Base-by-base conservation (phyloP, 2,329 filamentous ascomycete genomes). In the Colletotrichum sansevieriae region DNA sequence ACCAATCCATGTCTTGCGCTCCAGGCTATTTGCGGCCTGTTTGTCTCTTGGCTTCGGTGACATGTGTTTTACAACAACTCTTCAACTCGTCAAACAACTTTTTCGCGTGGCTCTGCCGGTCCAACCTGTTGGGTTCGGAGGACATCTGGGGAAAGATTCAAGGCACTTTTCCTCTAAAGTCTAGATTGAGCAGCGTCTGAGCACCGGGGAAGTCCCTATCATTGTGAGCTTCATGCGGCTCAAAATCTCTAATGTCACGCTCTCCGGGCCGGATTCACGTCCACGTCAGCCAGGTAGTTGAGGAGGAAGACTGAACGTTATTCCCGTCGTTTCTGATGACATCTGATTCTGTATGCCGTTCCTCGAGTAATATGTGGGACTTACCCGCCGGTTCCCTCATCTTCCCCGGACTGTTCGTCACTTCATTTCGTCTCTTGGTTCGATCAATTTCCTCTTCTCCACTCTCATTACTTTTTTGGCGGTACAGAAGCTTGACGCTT, bases 401-500 rank as follows among this genome's bases (percentile, higher is more conserved):
- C 25, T 61, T 44, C 62, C 62, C 55, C 41, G 9, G 49, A 60
- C 47, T 11, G 41, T 55, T 60, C 22, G 49, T 56, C 62, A 65
- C 18, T 47, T 60, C 54, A 41, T 60, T 18, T 54, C 47, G 46
- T 41, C 55, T 55, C 41, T 7, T 12, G 11, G 13, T 18, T 13
- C 25, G 20, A 47, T 41, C 58, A 60, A 25, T 6, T 52, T 22
- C 11, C 2, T 54, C 41, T 41, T 18, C 20, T 59, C 4, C 15
- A 46, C 35, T 35, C 12, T 35, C 18, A 39, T 43, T 52, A n/a
- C 7, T 52, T 29, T 4, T 4, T 64, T 15, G 13, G n/a, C 43
- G 3, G 6, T 37, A 52, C 52, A 7, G 47, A 46, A 18, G 65
- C 62, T 65, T 60, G 65, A 65, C 22, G 61, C 61, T 65, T 68